Evolutionary conservation across 106 monocot genomes (phyloP).

Genomic region (Agapanthus africanus): DNA sequence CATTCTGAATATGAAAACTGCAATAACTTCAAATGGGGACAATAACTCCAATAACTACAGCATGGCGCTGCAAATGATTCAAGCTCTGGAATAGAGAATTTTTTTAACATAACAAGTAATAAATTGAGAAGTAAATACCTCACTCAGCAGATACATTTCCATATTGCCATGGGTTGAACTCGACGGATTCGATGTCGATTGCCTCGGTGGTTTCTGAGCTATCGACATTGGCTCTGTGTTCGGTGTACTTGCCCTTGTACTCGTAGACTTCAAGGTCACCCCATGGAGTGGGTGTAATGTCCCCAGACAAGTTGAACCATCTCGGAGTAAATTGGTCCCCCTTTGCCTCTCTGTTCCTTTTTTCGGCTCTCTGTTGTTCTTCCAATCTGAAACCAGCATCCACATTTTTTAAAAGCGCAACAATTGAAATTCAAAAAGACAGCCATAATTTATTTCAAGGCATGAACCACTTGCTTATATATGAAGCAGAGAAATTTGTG

Average conservation of each 20-base stretch:
- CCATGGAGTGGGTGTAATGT: slow-evolving; percentile 56
- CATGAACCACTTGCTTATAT: too few relatives aligned
- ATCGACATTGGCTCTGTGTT: slow-evolving; percentile 34
- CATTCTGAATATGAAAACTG: too few relatives aligned
- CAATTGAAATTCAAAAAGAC: neutral
- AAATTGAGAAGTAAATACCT: too few relatives aligned
- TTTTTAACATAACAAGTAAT: too few relatives aligned
- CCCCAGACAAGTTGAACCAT: slow-evolving; percentile 50
- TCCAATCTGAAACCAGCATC: slow-evolving; percentile 64
- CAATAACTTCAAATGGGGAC: too few relatives aligned
- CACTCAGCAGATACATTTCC: slow-evolving; percentile 9
- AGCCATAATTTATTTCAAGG: too few relatives aligned
- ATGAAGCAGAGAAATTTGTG: too few relatives aligned
- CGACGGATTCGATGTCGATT: slow-evolving; percentile 25
- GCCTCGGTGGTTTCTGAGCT: slow-evolving; percentile 33
- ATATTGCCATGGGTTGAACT: slow-evolving; percentile 63
- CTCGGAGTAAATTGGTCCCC: slow-evolving; percentile 43
- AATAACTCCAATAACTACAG: too few relatives aligned
- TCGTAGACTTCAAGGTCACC: slow-evolving; percentile 64
- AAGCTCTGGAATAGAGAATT: too few relatives aligned
- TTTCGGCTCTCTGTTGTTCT: slow-evolving; percentile 57
- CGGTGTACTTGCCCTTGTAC: slow-evolving; percentile 61
- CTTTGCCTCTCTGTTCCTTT: slow-evolving; percentile 36
- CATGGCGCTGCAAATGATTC: too few relatives aligned
- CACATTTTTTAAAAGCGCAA: neutral